phyloP scores from a whole-genome alignment of 306 rosid species.

The Psophocarpus tetragonolobus region DNA sequence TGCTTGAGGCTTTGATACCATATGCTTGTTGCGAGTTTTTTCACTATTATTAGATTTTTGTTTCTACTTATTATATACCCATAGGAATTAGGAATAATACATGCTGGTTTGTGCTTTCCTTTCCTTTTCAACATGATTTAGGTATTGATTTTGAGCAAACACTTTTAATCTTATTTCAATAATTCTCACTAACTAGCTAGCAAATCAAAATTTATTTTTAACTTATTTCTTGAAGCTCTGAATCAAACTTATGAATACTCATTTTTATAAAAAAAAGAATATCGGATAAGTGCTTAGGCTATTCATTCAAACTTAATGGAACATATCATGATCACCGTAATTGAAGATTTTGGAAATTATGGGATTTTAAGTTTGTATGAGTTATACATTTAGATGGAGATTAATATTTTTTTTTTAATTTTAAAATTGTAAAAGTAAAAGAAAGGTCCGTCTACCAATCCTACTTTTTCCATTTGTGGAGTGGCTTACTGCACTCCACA shows the following conservation, averaged over 20 bases:
- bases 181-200: background rate
- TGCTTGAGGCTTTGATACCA: too few species aligned
- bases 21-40: too few species aligned
- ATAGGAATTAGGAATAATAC: too few species aligned
- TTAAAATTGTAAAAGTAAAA: background rate
- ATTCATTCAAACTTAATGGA: background rate
- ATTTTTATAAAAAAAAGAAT: too few species aligned
- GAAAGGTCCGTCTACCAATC: background rate
- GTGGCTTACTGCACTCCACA: too few species aligned
- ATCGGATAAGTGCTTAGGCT: background rate
- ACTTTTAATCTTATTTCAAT: background rate
- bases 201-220: background rate
- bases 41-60: background rate
- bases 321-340: background rate
- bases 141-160: background rate
- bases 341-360: background rate
- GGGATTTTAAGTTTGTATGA: background rate
- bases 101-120: conserved; percentile 6
- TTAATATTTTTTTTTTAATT: background rate
- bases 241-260: background rate
- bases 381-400: background rate
- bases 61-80: too few species aligned
- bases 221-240: background rate
- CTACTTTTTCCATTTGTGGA: too few species aligned
- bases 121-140: background rate